Evolutionary conservation across 768 basidiomycete genomes (phyloP), one percentile per base, ranked within the genome.

Genomic region (Macrocybe gigantea): DNA sequence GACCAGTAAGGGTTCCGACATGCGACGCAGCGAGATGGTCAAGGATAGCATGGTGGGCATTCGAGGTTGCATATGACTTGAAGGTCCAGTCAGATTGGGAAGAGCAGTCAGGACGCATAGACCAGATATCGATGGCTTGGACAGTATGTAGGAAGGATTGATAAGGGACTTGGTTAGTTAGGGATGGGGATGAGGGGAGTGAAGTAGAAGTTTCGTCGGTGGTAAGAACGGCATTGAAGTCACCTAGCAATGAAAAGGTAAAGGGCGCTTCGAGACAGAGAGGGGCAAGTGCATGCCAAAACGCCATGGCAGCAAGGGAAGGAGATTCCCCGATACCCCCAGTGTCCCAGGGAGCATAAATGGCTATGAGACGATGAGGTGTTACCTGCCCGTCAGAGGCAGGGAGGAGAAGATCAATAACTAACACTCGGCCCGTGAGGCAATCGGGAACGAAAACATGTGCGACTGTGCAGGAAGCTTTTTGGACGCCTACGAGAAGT

Each of bases 281-380:
- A 29, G 50, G 30, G 5, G 56, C 39, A 4, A 56, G 34, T 6
- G 40, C 14, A 4, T 44, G 44, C 58, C 60, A 59, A 44, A 57
- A 57, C 29, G 39, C 6, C 39, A 8, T 7, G 8, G 15, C 35
- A 34, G 13, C 10, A n/a, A n/a, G n/a, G n/a, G n/a, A n/a, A n/a
- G n/a, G n/a, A n/a, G n/a, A n/a, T 5, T 39, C 45, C 33, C 49
- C 47, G 0, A 10, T 35, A n/a, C n/a, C n/a, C 7, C 60, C 58
- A 9, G 61, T 61, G 36, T 64, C 56, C 60, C 59, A 64, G 1
- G 59, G 63, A 0, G 62, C 61, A 41, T 63, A 64, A 7, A 42
- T 50, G 1, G 57, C 61, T 11, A 64, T 54, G 5, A 64, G 10
- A 1, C 55, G 45, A 47, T 64, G 62, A 0, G 12, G 8, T 35